Evolutionary conservation across 2,329 filamentous ascomycete species (phyloP).

Genomic region (Fusarium caatingaense): DNA sequence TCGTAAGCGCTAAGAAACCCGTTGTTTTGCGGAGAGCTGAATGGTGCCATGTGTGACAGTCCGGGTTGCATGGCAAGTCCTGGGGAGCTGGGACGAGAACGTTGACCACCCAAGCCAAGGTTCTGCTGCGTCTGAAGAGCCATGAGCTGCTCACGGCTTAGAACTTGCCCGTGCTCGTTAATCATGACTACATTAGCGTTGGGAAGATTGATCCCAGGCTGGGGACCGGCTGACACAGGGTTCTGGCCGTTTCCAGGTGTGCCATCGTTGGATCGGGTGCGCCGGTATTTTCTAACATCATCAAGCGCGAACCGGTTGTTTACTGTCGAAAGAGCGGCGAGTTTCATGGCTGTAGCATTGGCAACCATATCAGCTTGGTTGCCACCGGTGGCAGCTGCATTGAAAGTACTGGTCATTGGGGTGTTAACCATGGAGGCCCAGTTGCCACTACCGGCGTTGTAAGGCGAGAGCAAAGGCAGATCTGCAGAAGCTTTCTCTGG

Average conservation of each 20-base stretch:
- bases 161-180: slow-evolving; percentile 89
- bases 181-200: slow-evolving; percentile 90
- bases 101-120: slow-evolving; percentile 71
- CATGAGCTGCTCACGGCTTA: slow-evolving; percentile 86
- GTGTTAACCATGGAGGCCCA: slow-evolving; percentile 99
- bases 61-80: slow-evolving; percentile 81
- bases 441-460: slow-evolving; percentile 82
- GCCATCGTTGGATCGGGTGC: slow-evolving; percentile 86
- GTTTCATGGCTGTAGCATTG: slow-evolving; percentile 98
- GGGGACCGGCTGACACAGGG: slow-evolving; percentile 74
- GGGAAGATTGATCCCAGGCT: slow-evolving; percentile 68
- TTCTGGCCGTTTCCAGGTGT: slow-evolving; percentile 69
- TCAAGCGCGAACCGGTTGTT: slow-evolving; percentile 98
- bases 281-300: slow-evolving; percentile 95
- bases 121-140: slow-evolving; percentile 78
- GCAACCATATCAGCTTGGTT: slow-evolving; percentile 97
- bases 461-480: slow-evolving; percentile 87
- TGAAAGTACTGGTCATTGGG: slow-evolving; percentile 91
- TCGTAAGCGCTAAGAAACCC: slow-evolving; percentile 94
- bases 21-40: slow-evolving; percentile 92
- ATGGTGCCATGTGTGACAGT: slow-evolving; percentile 73
- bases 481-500: slow-evolving; percentile 74
- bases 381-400: slow-evolving; percentile 60
- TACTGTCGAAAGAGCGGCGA: slow-evolving; percentile 94
- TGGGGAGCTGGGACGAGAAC: slow-evolving; percentile 90